Conservation (phyloP, 164 flowering plant species). For the Liquidambar formosana region DNA sequence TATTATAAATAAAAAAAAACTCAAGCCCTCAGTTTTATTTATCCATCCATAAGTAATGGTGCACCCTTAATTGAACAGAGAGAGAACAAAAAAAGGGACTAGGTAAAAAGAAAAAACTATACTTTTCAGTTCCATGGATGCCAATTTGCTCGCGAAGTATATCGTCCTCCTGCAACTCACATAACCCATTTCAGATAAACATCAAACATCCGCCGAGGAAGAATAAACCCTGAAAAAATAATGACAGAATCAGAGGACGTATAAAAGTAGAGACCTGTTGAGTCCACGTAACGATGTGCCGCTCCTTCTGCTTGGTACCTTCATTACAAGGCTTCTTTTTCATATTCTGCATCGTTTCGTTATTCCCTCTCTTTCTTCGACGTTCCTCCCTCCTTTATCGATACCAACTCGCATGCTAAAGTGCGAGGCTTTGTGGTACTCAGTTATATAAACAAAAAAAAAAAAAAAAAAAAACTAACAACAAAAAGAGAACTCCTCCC, state of each 20-base stretch:
- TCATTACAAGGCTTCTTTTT: conserved; percentile 34
- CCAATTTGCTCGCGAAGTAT: conserved; percentile 76
- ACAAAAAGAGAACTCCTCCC: conserved; percentile 19
- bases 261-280: conserved; percentile 56
- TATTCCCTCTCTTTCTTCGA: conserved; percentile 12
- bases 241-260: not conserved
- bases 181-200: conserved; percentile 11
- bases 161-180: conserved; percentile 80
- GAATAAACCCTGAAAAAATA: not conserved
- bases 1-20: no score
- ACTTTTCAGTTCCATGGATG: conserved; percentile 87
- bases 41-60: not conserved
- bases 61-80: not conserved
- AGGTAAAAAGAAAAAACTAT: conserved; percentile 8
- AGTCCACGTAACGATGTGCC: conserved; percentile 91
- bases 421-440: conserved; percentile 17
- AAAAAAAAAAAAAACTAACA: conserved; percentile 6
- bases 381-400: conserved; percentile 33
- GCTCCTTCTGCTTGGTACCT: conserved; percentile 62
- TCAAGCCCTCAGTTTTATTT: conserved; percentile 5
- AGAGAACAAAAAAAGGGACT: not conserved
- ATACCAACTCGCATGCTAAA: conserved; percentile 53
- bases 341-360: conserved; percentile 27
- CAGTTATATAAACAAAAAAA: conserved; percentile 13
- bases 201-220: not conserved